phyloP scores from a whole-genome alignment of 768 basidiomycete species.

The Mycena sanguinolenta region DNA sequence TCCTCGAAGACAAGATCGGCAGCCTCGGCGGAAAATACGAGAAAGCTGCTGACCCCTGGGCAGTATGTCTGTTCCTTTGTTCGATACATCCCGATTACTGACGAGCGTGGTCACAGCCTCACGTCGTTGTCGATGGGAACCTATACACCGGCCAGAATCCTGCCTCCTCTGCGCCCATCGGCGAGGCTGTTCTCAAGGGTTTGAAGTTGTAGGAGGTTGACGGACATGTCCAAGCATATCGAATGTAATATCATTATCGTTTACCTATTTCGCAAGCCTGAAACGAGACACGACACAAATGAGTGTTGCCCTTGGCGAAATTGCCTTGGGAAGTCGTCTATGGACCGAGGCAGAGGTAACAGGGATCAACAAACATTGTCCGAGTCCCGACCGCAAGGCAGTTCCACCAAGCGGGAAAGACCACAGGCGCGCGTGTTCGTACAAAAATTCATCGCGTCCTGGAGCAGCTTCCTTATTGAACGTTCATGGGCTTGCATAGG shows the following conservation, averaged over 20 bases:
- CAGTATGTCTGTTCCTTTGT: constrained; percentile 52
- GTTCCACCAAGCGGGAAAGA: constrained; percentile 79
- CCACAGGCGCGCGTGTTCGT: constrained; percentile 66
- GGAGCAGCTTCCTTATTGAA: not conserved
- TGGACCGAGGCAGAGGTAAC: constrained; percentile 66
- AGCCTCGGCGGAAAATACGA: constrained; percentile 76
- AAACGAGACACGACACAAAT: constrained; percentile 63
- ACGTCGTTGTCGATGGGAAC: constrained; percentile 70
- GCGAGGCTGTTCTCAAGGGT: constrained; percentile 67
- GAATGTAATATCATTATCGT: constrained; percentile 10
- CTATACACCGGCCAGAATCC: constrained; percentile 85
- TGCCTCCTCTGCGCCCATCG: constrained; percentile 69
- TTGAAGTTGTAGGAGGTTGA: constrained; percentile 41
- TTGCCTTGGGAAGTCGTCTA: too few species aligned
- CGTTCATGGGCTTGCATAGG: constrained; percentile 55
- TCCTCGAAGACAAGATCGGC: constrained; percentile 74
- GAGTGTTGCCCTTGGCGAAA: too few species aligned
- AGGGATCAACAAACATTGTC: constrained; percentile 28
- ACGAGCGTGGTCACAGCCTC: constrained; percentile 46
- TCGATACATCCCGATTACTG: not conserved
- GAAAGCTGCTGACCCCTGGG: constrained; percentile 70
- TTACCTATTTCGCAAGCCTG: not conserved
- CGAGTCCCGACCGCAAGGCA: constrained; percentile 40
- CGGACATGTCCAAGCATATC: constrained; percentile 11
- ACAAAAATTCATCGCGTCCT: not conserved